A percentile compares a stretch with the other conserved stretches of the same genome.
Evolutionary conservation across 805 yeast genomes (phyloP).

Genomic region (Teunomyces gatunensis): DNA sequence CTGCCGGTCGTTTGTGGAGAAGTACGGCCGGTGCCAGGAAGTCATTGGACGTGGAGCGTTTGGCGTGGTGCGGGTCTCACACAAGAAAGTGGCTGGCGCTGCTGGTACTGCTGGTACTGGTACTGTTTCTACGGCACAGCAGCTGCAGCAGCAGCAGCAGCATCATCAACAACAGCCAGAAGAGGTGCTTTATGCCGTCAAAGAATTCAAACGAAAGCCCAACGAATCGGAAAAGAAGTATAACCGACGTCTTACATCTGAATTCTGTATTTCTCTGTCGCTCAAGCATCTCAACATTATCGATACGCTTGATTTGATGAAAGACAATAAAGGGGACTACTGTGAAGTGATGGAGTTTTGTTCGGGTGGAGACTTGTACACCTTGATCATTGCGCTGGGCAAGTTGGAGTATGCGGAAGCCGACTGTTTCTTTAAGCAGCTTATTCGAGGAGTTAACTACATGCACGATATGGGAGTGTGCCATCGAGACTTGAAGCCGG

Average conservation of each 20-base stretch:
- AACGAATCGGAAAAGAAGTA: slow-evolving; percentile 65
- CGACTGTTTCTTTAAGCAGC: slow-evolving; percentile 85
- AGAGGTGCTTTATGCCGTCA: slow-evolving; percentile 73
- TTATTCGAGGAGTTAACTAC: slow-evolving; percentile 78
- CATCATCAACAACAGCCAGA: slow-evolving; percentile 11
- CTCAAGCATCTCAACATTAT: slow-evolving; percentile 77
- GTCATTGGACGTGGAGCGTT: slow-evolving; percentile 91
- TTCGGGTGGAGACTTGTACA: slow-evolving; percentile 76
- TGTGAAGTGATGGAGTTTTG: slow-evolving; percentile 87
- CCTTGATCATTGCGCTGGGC: slow-evolving; percentile 72
- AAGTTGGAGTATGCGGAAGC: slow-evolving; percentile 80
- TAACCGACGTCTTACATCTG: slow-evolving; percentile 71
- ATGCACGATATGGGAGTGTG: slow-evolving; percentile 90
- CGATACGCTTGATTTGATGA: slow-evolving; percentile 68
- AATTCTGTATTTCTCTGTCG: slow-evolving; percentile 78
- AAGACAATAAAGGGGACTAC: slow-evolving; percentile 79
- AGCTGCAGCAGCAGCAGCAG: slow-evolving; percentile 10
- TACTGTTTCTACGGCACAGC: not conserved
- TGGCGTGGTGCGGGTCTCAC: slow-evolving; percentile 89
- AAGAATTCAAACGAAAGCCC: slow-evolving; percentile 68
- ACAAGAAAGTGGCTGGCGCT: slow-evolving; percentile 47
- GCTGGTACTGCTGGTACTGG: not conserved
- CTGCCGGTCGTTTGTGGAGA: slow-evolving; percentile 67
- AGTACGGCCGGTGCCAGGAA: slow-evolving; percentile 94
- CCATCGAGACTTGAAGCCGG: slow-evolving; percentile 89